phyloP scores from a whole-genome alignment of 1,284 basidiomycete species.

The Ganoderma multipileum region DNA sequence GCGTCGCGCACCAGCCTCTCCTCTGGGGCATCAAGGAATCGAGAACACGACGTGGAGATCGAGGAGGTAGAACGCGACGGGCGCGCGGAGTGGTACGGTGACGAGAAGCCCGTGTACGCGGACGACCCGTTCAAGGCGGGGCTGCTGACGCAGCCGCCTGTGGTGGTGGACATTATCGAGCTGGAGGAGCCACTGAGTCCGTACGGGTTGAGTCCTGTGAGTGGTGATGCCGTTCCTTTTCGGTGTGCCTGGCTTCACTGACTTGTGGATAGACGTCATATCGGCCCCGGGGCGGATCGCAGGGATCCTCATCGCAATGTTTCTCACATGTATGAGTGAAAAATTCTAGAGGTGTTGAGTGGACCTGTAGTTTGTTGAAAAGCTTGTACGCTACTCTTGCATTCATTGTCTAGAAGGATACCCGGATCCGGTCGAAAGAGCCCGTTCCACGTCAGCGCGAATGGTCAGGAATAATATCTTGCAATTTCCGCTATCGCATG shows the following conservation, averaged over 20 bases:
- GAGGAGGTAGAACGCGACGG: background rate
- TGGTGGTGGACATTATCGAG: background rate
- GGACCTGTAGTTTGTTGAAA: background rate
- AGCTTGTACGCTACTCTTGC: conserved; percentile 32
- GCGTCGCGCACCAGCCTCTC: background rate
- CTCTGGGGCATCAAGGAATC: background rate
- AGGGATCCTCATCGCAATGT: background rate
- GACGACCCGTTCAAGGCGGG: conserved; percentile 1
- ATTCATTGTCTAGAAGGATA: background rate
- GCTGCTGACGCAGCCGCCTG: background rate
- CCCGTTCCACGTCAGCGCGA: no score
- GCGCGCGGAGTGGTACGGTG: background rate
- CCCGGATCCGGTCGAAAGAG: background rate
- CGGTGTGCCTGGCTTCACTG: background rate
- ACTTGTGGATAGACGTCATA: background rate
- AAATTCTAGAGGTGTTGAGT: conserved; percentile 31
- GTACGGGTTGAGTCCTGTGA: conserved; percentile 1
- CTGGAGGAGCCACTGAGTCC: background rate
- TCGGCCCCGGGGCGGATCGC: background rate
- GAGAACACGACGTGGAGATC: background rate
- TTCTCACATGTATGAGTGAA: background rate
- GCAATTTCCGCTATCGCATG: background rate
- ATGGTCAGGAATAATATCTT: no score
- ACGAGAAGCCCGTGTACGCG: conserved; percentile 3
- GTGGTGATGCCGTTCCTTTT: background rate